phyloP scores from a whole-genome alignment of 2,329 filamentous ascomycete species.

The Aspergillus sp. region DNA sequence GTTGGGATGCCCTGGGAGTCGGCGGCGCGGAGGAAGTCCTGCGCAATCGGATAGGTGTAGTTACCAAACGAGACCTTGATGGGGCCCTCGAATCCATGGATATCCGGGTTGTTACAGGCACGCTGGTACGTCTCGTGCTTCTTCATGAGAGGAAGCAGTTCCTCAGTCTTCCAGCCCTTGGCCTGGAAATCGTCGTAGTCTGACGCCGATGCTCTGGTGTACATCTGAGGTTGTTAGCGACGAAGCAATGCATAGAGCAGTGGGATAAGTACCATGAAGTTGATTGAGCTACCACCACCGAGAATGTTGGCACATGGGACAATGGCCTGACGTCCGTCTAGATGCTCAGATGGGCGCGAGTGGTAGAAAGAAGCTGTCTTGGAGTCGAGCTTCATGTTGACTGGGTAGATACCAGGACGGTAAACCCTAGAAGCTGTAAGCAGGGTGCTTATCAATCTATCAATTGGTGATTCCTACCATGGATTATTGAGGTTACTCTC shows the following conservation, averaged over 20 bases:
- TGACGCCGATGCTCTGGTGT: conserved; percentile 68
- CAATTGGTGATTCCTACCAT: conserved; percentile 42
- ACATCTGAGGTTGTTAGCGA: conserved; percentile 55
- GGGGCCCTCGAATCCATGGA: conserved; percentile 76
- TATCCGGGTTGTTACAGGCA: conserved; percentile 58
- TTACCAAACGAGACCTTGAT: conserved; percentile 82
- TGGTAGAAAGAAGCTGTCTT: conserved; percentile 82
- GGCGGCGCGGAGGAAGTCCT: conserved; percentile 72
- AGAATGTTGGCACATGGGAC: conserved; percentile 74
- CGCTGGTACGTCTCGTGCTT: conserved; percentile 79
- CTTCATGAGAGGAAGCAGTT: conserved; percentile 73
- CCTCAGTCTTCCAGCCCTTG: conserved; percentile 75
- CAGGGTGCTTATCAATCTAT: background rate
- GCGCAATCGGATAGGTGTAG: conserved; percentile 78
- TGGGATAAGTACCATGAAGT: conserved; percentile 62
- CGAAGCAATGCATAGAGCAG: background rate
- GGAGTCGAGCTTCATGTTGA: conserved; percentile 76
- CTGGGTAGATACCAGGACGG: conserved; percentile 73
- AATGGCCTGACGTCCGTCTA: conserved; percentile 68
- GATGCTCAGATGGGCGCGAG: conserved; percentile 70
- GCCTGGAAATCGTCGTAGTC: conserved; percentile 79
- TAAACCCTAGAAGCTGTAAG: conserved; percentile 55
- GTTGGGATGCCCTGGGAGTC: conserved; percentile 73
- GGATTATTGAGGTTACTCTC: conserved; percentile 76
- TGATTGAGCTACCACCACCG: conserved; percentile 72